Evolutionary conservation across 2,329 filamentous ascomycete species (phyloP).

Genomic region (Metarhizium guizhouense): DNA sequence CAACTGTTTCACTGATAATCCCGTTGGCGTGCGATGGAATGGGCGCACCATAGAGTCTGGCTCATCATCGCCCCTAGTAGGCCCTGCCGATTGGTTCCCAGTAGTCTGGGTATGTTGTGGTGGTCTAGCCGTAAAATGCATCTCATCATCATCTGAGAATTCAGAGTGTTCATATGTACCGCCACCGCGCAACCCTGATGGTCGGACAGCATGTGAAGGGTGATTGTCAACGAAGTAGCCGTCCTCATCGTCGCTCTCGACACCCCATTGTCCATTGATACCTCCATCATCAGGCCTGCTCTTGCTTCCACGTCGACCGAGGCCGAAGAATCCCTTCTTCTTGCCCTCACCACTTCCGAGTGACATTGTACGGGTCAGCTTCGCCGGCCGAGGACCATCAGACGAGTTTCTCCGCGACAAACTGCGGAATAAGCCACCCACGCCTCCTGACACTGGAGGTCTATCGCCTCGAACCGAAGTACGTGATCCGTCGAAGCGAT

Average conservation of each 20-base stretch:
- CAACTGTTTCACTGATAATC: conserved; percentile 53
- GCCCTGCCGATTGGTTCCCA: conserved; percentile 14
- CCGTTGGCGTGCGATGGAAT: conserved; percentile 64
- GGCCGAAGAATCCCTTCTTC: conserved; percentile 31
- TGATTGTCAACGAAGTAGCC: conserved; percentile 15
- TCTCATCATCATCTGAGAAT: conserved; percentile 47
- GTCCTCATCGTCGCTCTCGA: conserved; percentile 34
- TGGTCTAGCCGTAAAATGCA: conserved; percentile 41
- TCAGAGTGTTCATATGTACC: conserved; percentile 32
- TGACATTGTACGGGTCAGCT: conserved; percentile 51
- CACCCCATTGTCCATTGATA: conserved; percentile 46
- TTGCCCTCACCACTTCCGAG: conserved; percentile 46
- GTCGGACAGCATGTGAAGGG: conserved; percentile 13
- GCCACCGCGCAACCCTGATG: conserved; percentile 30
- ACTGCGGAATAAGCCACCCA: conserved; percentile 36
- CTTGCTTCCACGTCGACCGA: conserved; percentile 32
- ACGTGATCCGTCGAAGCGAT: conserved; percentile 28
- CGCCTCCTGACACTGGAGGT: conserved; percentile 38
- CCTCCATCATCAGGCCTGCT: conserved; percentile 37
- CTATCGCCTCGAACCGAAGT: conserved; percentile 32
- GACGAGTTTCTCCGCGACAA: conserved; percentile 27
- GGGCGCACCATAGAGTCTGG: conserved; percentile 18
- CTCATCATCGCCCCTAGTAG: conserved; percentile 6
- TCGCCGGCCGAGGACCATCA: conserved; percentile 27
- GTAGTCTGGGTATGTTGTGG: conserved; percentile 22